A percentile compares a stretch with the other conserved stretches of the same genome.
These are phyloP conservation scores for Neofusicoccum umdonicola DNA, from an alignment of 2,329 filamentous ascomycete genomes.

Conservation along the genomic window DNA sequence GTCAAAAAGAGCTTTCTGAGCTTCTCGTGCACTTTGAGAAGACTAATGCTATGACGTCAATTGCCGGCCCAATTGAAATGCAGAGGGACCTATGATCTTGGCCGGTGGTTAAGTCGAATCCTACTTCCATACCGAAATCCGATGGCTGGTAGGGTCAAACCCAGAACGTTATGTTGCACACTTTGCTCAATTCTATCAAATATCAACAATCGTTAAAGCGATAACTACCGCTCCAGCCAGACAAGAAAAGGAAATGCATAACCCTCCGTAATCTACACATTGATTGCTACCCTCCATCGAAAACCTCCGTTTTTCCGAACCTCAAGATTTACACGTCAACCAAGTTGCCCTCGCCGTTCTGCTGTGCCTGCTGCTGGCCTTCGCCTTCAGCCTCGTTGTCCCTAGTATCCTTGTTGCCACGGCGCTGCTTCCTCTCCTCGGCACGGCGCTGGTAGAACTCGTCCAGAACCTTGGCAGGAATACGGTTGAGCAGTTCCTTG, in stretches of 20 bases:
- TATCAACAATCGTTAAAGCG: conserved; percentile 8
- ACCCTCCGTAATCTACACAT: conserved; percentile 8
- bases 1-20: too few species aligned
- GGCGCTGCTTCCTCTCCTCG: conserved; percentile 33
- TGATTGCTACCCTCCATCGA: background rate
- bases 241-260: conserved; percentile 12
- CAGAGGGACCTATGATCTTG: background rate
- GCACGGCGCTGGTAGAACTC: conserved; percentile 49
- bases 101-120: background rate
- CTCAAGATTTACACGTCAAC: conserved; percentile 15
- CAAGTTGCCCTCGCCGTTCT: conserved; percentile 8
- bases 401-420: conserved; percentile 44
- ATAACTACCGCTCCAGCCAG: background rate
- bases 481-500: conserved; percentile 94
- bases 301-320: background rate
- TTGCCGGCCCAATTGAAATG: too few species aligned
- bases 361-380: background rate
- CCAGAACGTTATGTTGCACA: background rate
- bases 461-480: conserved; percentile 54
- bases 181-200: conserved; percentile 5
- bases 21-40: too few species aligned
- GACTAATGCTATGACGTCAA: too few species aligned
- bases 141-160: too few species aligned
- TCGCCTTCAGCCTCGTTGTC: conserved; percentile 38
- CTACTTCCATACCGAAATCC: background rate